Conservation (phyloP, 2,329 filamentous ascomycete species). For the Nothopassalora personata region DNA sequence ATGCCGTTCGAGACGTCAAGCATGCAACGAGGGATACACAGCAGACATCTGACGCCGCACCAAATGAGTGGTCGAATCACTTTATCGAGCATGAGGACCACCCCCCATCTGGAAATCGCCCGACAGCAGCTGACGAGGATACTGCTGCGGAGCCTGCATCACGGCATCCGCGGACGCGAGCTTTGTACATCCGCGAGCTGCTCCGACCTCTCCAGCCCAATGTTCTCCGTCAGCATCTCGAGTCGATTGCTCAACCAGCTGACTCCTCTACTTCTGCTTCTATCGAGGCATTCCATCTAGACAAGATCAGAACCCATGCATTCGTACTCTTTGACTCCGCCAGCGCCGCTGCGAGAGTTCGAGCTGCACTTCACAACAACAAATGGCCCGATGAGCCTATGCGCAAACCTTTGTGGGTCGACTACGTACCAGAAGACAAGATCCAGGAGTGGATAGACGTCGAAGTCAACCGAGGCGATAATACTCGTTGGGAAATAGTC, state of each 20-base stretch:
- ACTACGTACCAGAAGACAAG: constrained; percentile 77
- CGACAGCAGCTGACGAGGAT: background rate
- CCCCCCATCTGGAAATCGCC: background rate
- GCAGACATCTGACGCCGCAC: background rate
- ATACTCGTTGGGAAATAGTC: constrained; percentile 64
- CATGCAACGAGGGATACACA: constrained; percentile 6
- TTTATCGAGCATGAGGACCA: background rate
- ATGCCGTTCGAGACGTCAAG: constrained; percentile 27
- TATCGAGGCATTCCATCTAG: constrained; percentile 69
- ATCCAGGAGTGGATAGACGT: constrained; percentile 66
- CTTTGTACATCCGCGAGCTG: constrained; percentile 84
- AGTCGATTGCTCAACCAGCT: constrained; percentile 56
- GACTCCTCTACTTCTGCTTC: constrained; percentile 30
- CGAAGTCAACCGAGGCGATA: constrained; percentile 48
- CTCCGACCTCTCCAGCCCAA: constrained; percentile 75
- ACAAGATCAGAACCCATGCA: constrained; percentile 81
- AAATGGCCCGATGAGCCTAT: constrained; percentile 85
- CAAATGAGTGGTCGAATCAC: background rate
- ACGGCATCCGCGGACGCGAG: constrained; percentile 49
- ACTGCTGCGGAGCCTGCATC: constrained; percentile 27
- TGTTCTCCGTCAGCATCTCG: constrained; percentile 63
- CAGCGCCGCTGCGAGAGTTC: constrained; percentile 69
- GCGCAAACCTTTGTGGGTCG: constrained; percentile 77
- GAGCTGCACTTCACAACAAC: constrained; percentile 67
- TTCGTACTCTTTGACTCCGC: constrained; percentile 68